Evolutionary conservation across 164 flowering plant genomes (phyloP), one percentile per base, ranked within the genome.

Genomic region (Echeveria elegans): DNA sequence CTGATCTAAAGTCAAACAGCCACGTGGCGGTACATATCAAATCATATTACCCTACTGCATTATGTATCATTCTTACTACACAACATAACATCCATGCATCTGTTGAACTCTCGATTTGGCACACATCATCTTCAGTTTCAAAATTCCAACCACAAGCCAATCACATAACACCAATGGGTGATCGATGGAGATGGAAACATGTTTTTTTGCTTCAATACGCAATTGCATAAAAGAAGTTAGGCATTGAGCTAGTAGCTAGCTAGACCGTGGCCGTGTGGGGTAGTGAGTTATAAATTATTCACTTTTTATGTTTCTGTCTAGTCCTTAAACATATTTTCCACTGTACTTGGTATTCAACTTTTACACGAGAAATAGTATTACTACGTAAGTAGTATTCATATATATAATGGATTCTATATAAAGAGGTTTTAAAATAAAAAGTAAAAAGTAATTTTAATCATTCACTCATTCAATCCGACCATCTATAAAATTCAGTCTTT

Each of bases 1-100:
- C 59, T 16, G 29, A 24, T 53, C 59, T 53, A 53, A 53, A 53
- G 59, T 53, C 59, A 56, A 56, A 56, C 61, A 56, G 32, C 61
- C 61, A 56, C 28, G 61, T 56, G 32, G 19, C 28, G 18, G 61
- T 56, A 56, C 19, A 28, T 56, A 26, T 28, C 32, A 56, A 28
- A 26, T 26, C 61, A 56, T 9, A 24, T 26, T 26, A 56, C 32
- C 61, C 61, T 56, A 56, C 32, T 9, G 61, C 61, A 28, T 56
- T 28, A 11, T 34, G 5, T 34, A 34, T 34, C 37, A 34, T 50
- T 23, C 16, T 4, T 2, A 43, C 0, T 38, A 12, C 47, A 15
- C 16, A 43, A 2, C 16, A 43, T 43, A 21, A 23, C 58, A 24
- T 52, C 58, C 58, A 52, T 52, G 58, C 58, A 56, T 28, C 19